Base-by-base conservation (phyloP, 495 filamentous ascomycete genomes). In the Lindgomyces ingoldianus region DNA sequence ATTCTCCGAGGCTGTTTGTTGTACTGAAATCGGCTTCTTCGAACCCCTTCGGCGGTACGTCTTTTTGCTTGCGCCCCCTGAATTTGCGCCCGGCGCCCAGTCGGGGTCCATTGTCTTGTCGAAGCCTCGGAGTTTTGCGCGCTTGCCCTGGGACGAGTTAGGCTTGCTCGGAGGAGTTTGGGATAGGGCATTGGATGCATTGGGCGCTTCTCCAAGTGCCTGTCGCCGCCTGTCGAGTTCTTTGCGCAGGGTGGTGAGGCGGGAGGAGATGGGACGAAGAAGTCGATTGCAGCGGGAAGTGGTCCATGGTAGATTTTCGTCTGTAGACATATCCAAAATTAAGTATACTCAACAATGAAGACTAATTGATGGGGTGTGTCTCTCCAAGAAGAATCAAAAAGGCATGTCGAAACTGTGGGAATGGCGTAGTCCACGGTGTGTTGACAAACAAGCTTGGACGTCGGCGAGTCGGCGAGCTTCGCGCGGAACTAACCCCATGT, bases 221-320 rank as follows among this genome's bases (percentile, higher is more conserved):
- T n/a, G 44, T 44, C 41, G 55, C 44, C 29, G 44, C 29, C 8
- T 45, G 9, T 61, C 60, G 2, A 60, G 36, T 26, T 65, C 45
- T 36, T 68, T 71, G 11, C 68, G 59, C 9, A 71, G 64, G 9
- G 59, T 60, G 16, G 64, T 44, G 41, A 71, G 54, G 19, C 59
- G 64, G 10, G 68, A 67, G 14, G 63, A 46, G 21, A 71, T 55
- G 22, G 64, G 64, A 6, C 68, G 68, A 24, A 71, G 64, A 8
- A 71, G 47, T 27, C 68, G 68, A 36, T 68, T 68, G 52, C 68
- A 71, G 26, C 68, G 68, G 30, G 64, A 24, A 19, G 68, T 65
- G 12, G 60, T 71, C 68, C 68, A 71, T 47, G 64, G 68, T 8
- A 61, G 33, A 19, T 67, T 51, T 46, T 67, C 62, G 19, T 57